phyloP scores from a whole-genome alignment of 768 basidiomycete genomes.

The Collybia sp. region DNA sequence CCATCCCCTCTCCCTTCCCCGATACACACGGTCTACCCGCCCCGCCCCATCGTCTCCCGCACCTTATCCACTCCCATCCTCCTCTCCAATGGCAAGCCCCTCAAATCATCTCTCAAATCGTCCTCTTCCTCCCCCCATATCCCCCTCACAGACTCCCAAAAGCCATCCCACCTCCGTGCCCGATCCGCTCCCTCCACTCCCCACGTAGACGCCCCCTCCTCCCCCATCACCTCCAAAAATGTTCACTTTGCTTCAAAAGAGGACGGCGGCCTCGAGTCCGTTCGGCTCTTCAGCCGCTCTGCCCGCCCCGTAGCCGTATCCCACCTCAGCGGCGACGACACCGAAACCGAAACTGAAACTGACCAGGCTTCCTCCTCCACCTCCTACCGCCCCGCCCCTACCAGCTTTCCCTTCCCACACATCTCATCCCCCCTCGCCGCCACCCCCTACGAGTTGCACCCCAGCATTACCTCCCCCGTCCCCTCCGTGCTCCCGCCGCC shows the following conservation, averaged over 20 bases:
- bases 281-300: slow-evolving; percentile 58
- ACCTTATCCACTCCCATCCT: slow-evolving; percentile 38
- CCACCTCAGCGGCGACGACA: slow-evolving; percentile 29
- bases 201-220: slow-evolving; percentile 4
- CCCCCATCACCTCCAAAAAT: slow-evolving; percentile 51
- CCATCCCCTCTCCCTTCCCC: slow-evolving; percentile 3
- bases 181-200: slow-evolving; percentile 63
- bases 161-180: slow-evolving; percentile 25
- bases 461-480: slow-evolving; percentile 15
- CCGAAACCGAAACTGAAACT: slow-evolving; percentile 42
- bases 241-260: slow-evolving; percentile 82
- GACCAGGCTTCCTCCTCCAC: slow-evolving; percentile 29
- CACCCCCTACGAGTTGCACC: slow-evolving; percentile 18
- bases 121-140: slow-evolving; percentile 47
- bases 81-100: slow-evolving; percentile 76
- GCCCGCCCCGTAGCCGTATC: slow-evolving; percentile 64
- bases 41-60: slow-evolving; percentile 27
- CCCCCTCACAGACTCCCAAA: slow-evolving; percentile 24
- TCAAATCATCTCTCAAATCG: slow-evolving; percentile 80
- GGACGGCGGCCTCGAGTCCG: slow-evolving; percentile 53
- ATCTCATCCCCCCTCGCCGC: slow-evolving; percentile 5
- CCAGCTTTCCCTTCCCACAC: slow-evolving; percentile 18
- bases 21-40: slow-evolving; percentile 7
- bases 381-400: background rate
- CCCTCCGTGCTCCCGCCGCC: slow-evolving; percentile 16